Conservation (phyloP, 805 yeast genomes). For the Ogataea salicorniae region DNA sequence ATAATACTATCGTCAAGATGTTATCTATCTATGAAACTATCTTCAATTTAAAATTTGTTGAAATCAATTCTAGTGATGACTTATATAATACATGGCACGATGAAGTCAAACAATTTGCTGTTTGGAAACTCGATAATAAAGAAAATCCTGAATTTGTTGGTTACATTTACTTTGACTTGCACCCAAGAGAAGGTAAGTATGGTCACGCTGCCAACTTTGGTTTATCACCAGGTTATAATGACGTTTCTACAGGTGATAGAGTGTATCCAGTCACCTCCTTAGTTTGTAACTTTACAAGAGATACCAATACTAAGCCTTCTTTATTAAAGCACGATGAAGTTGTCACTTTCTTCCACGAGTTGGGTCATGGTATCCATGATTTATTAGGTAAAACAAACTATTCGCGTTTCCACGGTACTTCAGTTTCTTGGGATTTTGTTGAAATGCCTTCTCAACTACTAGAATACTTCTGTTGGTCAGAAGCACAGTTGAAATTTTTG, state of each 20-base stretch:
- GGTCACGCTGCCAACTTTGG: conserved; percentile 87
- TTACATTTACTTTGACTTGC: conserved; percentile 73
- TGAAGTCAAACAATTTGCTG: conserved; percentile 70
- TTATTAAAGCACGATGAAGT: conserved; percentile 74
- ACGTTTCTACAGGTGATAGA: conserved; percentile 41
- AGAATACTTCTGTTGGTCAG: conserved; percentile 85
- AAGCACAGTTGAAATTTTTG: conserved; percentile 48
- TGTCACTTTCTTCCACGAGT: conserved; percentile 81
- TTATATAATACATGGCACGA: conserved; percentile 60
- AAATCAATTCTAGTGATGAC: conserved; percentile 35
- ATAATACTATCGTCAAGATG: conserved; percentile 64
- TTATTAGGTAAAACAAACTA: conserved; percentile 61
- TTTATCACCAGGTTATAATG: conserved; percentile 52
- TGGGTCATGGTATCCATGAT: conserved; percentile 86
- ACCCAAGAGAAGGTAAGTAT: conserved; percentile 82
- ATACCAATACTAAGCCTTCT: conserved; percentile 64
- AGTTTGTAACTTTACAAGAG: conserved; percentile 81
- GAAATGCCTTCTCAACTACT: conserved; percentile 90
- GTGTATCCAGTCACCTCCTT: conserved; percentile 68
- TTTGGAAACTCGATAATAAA: conserved; percentile 55
- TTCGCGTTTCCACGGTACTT: conserved; percentile 69
- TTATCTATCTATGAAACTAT: conserved; percentile 62
- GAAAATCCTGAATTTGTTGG: conserved; percentile 61
- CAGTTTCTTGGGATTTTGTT: conserved; percentile 80
- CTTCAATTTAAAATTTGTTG: conserved; percentile 63